phyloP scores from a whole-genome alignment of 1,284 basidiomycete genomes.

The Moniliophthora roreri region DNA sequence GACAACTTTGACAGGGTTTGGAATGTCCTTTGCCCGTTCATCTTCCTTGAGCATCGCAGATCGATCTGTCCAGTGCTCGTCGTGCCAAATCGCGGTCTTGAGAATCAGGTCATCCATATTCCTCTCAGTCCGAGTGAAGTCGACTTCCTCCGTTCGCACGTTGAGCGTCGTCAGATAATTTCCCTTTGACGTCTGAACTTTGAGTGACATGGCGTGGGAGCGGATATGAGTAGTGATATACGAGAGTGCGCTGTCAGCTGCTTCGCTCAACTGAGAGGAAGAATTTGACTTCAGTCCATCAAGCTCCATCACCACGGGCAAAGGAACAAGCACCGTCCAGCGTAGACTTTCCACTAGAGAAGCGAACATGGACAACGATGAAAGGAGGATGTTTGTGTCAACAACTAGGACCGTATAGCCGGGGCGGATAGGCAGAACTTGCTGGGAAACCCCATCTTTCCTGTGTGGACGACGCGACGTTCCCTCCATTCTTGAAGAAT shows the following conservation, averaged over 20 bases:
- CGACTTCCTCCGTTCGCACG: slow-evolving; percentile 85
- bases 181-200: slow-evolving; percentile 93
- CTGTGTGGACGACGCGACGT: slow-evolving; percentile 35
- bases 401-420: slow-evolving; percentile 91
- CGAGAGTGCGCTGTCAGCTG: slow-evolving; percentile 69
- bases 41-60: slow-evolving; percentile 61
- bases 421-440: slow-evolving; percentile 62
- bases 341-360: slow-evolving; percentile 76
- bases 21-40: slow-evolving; percentile 30
- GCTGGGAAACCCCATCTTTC: slow-evolving; percentile 29
- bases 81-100: slow-evolving; percentile 89
- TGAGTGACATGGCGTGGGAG: slow-evolving; percentile 75
- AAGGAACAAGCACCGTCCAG: slow-evolving; percentile 91
- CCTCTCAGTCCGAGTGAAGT: slow-evolving; percentile 69
- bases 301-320: slow-evolving; percentile 95
- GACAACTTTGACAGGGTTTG: slow-evolving; percentile 76
- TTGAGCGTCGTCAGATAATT: slow-evolving; percentile 88
- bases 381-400: slow-evolving; percentile 93
- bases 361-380: slow-evolving; percentile 71
- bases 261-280: slow-evolving; percentile 61
- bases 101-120: slow-evolving; percentile 96
- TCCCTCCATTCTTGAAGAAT: slow-evolving; percentile 29
- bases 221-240: slow-evolving; percentile 82
- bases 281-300: slow-evolving; percentile 81
- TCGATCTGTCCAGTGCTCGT: slow-evolving; percentile 89